Evolutionary conservation across 352 stramenopile genomes (phyloP).

Genomic region (Globisporangium apiculatum): DNA sequence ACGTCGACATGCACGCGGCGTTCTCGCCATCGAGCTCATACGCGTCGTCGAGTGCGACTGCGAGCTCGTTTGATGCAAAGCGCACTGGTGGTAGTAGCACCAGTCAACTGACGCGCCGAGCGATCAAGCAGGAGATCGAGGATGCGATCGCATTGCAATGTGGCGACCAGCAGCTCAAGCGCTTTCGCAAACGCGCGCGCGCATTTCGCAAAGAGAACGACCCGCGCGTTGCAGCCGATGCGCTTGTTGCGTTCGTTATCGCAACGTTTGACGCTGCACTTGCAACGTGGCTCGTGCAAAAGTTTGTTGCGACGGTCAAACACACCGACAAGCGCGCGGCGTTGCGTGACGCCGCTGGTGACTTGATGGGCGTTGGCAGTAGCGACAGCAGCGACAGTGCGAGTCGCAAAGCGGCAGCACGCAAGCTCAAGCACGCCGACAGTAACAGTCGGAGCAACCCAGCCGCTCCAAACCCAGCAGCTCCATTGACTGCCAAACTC

Average conservation of each 20-base stretch:
- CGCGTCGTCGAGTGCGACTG: slow-evolving; percentile 13
- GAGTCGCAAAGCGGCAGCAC: slow-evolving; percentile 31
- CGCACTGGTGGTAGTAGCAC: neutral
- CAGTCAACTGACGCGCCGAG: slow-evolving; percentile 20
- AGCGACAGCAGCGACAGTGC: slow-evolving; percentile 18
- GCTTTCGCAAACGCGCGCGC: slow-evolving; percentile 62
- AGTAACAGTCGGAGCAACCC: slow-evolving; percentile 13
- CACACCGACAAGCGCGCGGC: slow-evolving; percentile 43
- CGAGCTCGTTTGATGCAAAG: slow-evolving; percentile 13
- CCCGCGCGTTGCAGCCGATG: slow-evolving; percentile 26
- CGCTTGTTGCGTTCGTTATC: slow-evolving; percentile 46
- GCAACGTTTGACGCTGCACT: slow-evolving; percentile 52
- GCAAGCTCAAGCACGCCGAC: slow-evolving; percentile 20
- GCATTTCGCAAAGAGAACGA: slow-evolving; percentile 72
- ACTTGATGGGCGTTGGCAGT: slow-evolving; percentile 1
- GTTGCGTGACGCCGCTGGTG: slow-evolving; percentile 25
- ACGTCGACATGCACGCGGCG: slow-evolving; percentile 28
- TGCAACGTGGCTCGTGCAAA: slow-evolving; percentile 42
- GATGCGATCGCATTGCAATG: slow-evolving; percentile 41
- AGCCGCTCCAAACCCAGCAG: slow-evolving; percentile 8
- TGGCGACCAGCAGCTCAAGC: slow-evolving; percentile 46
- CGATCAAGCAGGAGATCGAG: slow-evolving; percentile 62
- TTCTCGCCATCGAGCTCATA: slow-evolving; percentile 19
- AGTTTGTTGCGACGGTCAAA: slow-evolving; percentile 47
- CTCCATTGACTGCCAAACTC: slow-evolving; percentile 8